Evolutionary conservation across 2,329 filamentous ascomycete genomes (phyloP), one percentile per base, ranked within the genome.

Genomic region (Ophiobolus disseminans): DNA sequence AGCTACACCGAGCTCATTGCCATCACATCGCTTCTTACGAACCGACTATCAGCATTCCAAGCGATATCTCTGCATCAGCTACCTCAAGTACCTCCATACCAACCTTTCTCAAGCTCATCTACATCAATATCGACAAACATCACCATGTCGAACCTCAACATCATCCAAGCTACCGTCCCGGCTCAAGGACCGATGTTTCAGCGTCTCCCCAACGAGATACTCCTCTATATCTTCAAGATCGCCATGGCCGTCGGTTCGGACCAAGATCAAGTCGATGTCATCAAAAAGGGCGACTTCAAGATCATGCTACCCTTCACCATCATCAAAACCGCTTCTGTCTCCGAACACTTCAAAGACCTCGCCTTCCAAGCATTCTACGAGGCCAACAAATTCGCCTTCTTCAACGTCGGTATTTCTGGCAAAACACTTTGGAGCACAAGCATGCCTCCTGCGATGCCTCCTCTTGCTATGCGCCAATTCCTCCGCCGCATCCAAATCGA

Each of bases 151-250:
- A 5, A 19, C 8, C n/a, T n/a, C 28, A 32, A 45, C 5, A 30
- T 45, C 1, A 39, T 63, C 14, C 58, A 58, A 5, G 45, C 55
- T n/a, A 55, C 60, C 28, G 26, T 63, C 10, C 17, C 10, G 14
- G 23, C 38, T 16, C 19, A 20, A 9, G 38, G 23, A 5, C 38
- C 23, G 17, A 32, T 41, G 39, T 41, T 9, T 9, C 39, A 32
- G 19, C 10, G 17, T 8, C 28, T 41, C 7, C 39, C 39, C 13
- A 10, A 17, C 11, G 39, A 41, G 16, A 16, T 41, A 6, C 10
- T 58, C 4, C 16, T 40, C n/a, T 31, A 50, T 21, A 58, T 63
- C 49, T 46, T 63, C n/a, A n/a, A n/a, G n/a, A n/a, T n/a, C n/a
- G n/a, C n/a, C n/a, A n/a, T n/a, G n/a, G n/a, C n/a, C n/a, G n/a